Evolutionary conservation across 1,139 yeast genomes (phyloP).

Genomic region (Yamadazyma spencermartinsiae): DNA sequence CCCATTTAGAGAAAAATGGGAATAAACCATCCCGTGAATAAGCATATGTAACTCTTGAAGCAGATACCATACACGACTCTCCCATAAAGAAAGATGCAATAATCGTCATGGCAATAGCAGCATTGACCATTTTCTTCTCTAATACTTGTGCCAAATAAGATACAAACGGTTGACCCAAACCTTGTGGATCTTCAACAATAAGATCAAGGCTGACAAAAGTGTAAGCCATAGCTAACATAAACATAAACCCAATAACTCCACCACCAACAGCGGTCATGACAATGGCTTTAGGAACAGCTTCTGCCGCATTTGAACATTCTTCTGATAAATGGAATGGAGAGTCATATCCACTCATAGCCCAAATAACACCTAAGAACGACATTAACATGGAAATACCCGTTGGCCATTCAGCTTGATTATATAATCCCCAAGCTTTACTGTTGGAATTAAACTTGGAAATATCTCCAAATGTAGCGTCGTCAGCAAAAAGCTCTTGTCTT

Average conservation of each 20-base stretch:
- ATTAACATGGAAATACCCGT: constrained; percentile 58
- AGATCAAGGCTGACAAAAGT: constrained; percentile 53
- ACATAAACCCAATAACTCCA: constrained; percentile 59
- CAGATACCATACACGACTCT: constrained; percentile 64
- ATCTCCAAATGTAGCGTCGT: constrained; percentile 12
- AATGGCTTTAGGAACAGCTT: constrained; percentile 65
- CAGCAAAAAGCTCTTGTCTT: constrained; percentile 27
- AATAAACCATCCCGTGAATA: constrained; percentile 70
- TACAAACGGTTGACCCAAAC: constrained; percentile 66
- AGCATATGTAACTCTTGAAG: constrained; percentile 66
- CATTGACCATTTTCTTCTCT: constrained; percentile 42
- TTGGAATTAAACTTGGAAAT: constrained; percentile 51
- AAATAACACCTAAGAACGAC: constrained; percentile 63
- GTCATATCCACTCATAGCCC: constrained; percentile 78
- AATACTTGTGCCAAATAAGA: constrained; percentile 55
- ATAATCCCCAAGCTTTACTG: constrained; percentile 53
- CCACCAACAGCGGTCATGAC: constrained; percentile 61
- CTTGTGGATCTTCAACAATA: constrained; percentile 48
- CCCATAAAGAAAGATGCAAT: constrained; percentile 66
- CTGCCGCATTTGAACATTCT: constrained; percentile 62
- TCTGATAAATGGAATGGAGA: constrained; percentile 73
- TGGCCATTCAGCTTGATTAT: constrained; percentile 67
- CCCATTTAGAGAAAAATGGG: constrained; percentile 55
- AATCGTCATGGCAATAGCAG: constrained; percentile 57
- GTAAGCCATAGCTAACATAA: constrained; percentile 64